Base-by-base conservation (phyloP, 1,139 yeast species). In the Nakaseomyces glabratus region DNA sequence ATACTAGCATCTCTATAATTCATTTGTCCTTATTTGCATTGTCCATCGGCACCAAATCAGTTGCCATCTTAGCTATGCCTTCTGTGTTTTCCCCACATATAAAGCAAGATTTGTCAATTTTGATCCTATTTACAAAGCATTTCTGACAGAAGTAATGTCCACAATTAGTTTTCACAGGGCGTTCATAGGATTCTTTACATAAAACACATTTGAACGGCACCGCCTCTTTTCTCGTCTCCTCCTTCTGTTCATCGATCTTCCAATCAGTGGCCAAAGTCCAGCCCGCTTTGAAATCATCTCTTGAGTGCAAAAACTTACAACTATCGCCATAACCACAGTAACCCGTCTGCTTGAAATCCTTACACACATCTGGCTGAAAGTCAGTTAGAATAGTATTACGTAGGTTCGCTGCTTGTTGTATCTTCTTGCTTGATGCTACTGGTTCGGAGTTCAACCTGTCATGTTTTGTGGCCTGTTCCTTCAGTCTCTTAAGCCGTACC, bases 251-350 rank as follows among this genome's bases (percentile, higher is more conserved):
- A 14, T 40, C 45, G 6, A 59, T 40, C 45, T 82, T 79, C 95
- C 95, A 85, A 31, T 84, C 95, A 42, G 68, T 69, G 14, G 68
- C 71, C 1, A 77, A 57, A 40, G 81, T 77, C 71, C 79, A 76
- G 15, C 79, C 82, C 25, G 78, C 78, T 43, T 71, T 75, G 59
- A 81, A 82, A 55, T 86, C 95, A 45, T 84, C 95, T 54, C 98
- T 62, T 9, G 82, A 73, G 54, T 93, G 98, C 20, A 90, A 58
- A 57, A 93, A 93, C 61, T 90, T 93, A 63, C 99, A 93, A n/a
- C 93, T 80, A 51, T 93, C 98, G 6, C 99, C 99, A 55, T 80
- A 93, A 4, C 97, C 97, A 66, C 98, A 93, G 53, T 76, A 88
- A 0, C 98, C 98, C 0, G 94, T 88, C 47, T 81, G 85, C 41